phyloP scores from a whole-genome alignment of 169 alveolate species.

The Fabrea salina region DNA sequence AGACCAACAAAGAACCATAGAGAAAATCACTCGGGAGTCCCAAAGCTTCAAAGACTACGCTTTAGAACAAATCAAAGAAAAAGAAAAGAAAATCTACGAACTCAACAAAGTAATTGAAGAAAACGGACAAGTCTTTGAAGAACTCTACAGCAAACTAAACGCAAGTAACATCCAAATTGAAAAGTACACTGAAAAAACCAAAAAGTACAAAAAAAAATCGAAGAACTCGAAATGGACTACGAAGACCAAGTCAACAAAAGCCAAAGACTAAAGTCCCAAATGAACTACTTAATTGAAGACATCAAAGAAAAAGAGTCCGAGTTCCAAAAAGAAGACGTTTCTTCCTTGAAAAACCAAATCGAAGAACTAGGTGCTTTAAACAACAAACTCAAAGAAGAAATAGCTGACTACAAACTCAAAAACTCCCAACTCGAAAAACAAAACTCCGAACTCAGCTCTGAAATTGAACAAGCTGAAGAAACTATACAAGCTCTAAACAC shows the following conservation, averaged over 20 bases:
- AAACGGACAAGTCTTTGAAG: background rate
- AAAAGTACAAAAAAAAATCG: background rate
- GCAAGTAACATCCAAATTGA: background rate
- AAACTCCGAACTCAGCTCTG: too few relatives aligned
- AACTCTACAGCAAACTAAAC: background rate
- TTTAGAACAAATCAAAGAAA: constrained; percentile 12
- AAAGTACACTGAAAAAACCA: background rate
- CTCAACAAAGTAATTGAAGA: background rate
- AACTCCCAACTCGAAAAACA: too few relatives aligned
- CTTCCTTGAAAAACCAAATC: background rate
- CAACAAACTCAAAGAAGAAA: too few relatives aligned
- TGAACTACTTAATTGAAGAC: background rate
- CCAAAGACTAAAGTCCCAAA: background rate
- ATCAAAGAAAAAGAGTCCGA: too few relatives aligned
- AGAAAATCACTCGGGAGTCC: too few relatives aligned
- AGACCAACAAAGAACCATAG: too few relatives aligned
- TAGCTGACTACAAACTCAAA: too few relatives aligned
- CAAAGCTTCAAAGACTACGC: constrained; percentile 33
- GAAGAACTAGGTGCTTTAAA: background rate
- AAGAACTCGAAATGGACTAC: background rate
- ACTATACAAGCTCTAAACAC: too few relatives aligned
- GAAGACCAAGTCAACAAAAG: background rate
- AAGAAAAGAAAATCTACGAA: background rate
- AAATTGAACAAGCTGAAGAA: too few relatives aligned
- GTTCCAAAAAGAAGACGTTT: too few relatives aligned